These are phyloP conservation scores for Trametes coccinea DNA, from an alignment of 768 basidiomycete genomes.

Conservation along the genomic window DNA sequence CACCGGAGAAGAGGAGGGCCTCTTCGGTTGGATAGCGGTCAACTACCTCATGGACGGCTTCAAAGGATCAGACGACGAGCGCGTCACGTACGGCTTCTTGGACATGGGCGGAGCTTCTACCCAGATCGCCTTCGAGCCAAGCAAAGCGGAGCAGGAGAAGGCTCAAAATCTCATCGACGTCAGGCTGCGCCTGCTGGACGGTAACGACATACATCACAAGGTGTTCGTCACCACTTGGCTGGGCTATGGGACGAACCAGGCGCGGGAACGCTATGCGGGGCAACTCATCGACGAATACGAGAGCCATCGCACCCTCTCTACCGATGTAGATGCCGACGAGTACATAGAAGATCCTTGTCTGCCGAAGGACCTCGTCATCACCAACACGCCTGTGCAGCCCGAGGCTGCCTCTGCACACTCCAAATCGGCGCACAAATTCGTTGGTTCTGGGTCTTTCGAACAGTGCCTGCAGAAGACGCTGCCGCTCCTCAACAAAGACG, in stretches of 20 bases:
- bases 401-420: constrained; percentile 43
- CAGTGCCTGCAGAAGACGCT: constrained; percentile 73
- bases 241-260: constrained; percentile 97
- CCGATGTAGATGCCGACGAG: constrained; percentile 25
- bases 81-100: constrained; percentile 93
- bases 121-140: constrained; percentile 97
- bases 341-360: constrained; percentile 87
- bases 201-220: constrained; percentile 84
- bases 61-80: constrained; percentile 49
- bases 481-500: constrained; percentile 80
- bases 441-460: constrained; percentile 91
- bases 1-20: constrained; percentile 95
- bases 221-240: constrained; percentile 99
- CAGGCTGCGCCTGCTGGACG: constrained; percentile 75
- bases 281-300: constrained; percentile 62
- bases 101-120: constrained; percentile 99
- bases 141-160: constrained; percentile 48
- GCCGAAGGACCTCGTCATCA: constrained; percentile 68
- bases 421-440: constrained; percentile 56
- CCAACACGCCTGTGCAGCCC: constrained; percentile 51
- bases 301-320: constrained; percentile 30
- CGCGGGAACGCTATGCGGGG: constrained; percentile 89
- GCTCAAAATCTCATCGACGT: constrained; percentile 77
- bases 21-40: constrained; percentile 99
- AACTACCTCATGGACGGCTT: constrained; percentile 99